Evolutionary conservation across 345 rosid species (phyloP).

Genomic region (Salix purpurea): DNA sequence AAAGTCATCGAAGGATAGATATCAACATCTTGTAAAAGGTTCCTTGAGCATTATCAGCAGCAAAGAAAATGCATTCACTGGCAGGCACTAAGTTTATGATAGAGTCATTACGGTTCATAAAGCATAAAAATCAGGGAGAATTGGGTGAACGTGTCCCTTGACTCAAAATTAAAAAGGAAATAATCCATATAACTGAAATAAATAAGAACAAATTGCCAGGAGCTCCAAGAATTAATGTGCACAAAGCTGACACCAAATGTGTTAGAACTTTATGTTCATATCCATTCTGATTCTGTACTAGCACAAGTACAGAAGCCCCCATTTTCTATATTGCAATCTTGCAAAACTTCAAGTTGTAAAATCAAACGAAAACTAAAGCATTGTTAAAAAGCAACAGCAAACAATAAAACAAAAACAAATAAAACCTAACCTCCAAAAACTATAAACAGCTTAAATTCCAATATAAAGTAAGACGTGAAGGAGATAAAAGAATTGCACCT

Average conservation of each 20-base stretch:
- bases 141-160: neutral
- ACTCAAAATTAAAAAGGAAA: neutral
- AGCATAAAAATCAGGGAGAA: neutral
- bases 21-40: neutral
- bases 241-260: neutral
- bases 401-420: neutral
- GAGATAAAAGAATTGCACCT: slow-evolving; percentile 32
- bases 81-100: neutral
- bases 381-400: neutral
- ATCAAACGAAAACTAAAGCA: neutral
- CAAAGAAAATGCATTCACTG: neutral
- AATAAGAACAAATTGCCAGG: neutral
- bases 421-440: neutral
- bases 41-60: neutral
- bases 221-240: neutral
- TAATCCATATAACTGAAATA: neutral
- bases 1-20: neutral
- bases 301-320: neutral
- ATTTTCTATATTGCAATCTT: neutral
- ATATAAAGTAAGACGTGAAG: neutral
- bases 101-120: neutral
- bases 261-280: neutral
- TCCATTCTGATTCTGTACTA: neutral
- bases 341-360: neutral
- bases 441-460: neutral